A percentile compares a stretch with the other conserved stretches of the same genome.
Evolutionary conservation across 2,329 filamentous ascomycete species (phyloP).

Genomic region (Stachybotrys elegans): DNA sequence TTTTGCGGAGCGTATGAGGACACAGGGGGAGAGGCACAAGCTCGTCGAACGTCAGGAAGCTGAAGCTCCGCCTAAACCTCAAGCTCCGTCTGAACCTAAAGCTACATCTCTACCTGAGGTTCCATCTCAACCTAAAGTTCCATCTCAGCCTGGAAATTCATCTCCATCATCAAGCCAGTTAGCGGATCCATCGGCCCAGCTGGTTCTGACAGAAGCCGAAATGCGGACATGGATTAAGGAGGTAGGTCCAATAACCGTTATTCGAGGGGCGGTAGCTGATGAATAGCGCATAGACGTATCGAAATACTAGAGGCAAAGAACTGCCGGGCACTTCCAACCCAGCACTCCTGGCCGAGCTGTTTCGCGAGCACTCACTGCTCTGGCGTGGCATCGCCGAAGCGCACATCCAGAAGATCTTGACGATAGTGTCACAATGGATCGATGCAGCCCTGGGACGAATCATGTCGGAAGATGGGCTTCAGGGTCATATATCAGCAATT

Average conservation of each 20-base stretch:
- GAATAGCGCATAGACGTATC: slow-evolving; percentile 1
- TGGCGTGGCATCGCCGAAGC: slow-evolving; percentile 9
- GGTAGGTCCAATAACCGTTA: neutral
- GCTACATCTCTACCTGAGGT: too few relatives aligned
- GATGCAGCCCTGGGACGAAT: neutral
- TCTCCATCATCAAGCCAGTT: too few relatives aligned
- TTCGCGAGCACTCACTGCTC: slow-evolving; percentile 9
- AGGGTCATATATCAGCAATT: slow-evolving; percentile 1
- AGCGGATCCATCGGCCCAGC: too few relatives aligned
- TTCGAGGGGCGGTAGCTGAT: neutral
- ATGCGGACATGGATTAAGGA: neutral
- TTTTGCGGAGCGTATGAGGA: slow-evolving; percentile 13
- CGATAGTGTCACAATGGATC: slow-evolving; percentile 6
- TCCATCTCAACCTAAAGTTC: too few relatives aligned
- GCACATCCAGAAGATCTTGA: slow-evolving; percentile 8
- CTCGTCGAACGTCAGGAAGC: too few relatives aligned
- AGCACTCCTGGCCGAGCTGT: slow-evolving; percentile 11
- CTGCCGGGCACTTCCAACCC: slow-evolving; percentile 13
- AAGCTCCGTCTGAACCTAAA: too few relatives aligned
- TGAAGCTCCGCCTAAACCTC: slow-evolving; percentile 4
- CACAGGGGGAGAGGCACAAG: slow-evolving; percentile 4
- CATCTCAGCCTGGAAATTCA: too few relatives aligned
- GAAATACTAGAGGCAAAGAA: slow-evolving; percentile 10
- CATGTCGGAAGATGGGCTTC: slow-evolving; percentile 4
- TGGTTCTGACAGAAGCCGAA: neutral